phyloP scores from a whole-genome alignment of 2,329 filamentous ascomycete genomes.

The Chaetomiaceae sp. region DNA sequence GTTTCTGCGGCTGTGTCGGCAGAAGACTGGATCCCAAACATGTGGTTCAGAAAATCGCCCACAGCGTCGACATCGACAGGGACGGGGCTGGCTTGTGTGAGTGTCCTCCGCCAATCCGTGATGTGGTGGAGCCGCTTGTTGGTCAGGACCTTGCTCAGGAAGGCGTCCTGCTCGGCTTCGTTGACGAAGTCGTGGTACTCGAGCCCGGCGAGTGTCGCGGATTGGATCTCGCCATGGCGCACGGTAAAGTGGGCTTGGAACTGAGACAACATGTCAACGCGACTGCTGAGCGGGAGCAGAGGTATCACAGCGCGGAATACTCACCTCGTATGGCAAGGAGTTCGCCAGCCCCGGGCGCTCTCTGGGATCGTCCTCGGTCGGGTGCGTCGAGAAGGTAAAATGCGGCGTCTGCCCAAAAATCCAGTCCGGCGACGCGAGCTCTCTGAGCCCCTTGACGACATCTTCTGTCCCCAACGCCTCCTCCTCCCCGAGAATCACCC shows the following conservation, averaged over 20 bases:
- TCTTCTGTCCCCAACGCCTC: conserved; percentile 33
- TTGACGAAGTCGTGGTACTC: conserved; percentile 8
- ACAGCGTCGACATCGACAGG: conserved; percentile 11
- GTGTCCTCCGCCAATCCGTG: conserved; percentile 25
- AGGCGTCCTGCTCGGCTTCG: conserved; percentile 10
- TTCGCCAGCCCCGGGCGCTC: conserved; percentile 46
- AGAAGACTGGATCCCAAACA: conserved; percentile 23
- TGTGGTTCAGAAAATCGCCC: conserved; percentile 28
- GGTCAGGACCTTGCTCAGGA: conserved; percentile 18
- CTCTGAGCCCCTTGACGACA: conserved; percentile 36
- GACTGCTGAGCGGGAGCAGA: not conserved
- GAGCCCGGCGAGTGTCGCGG: conserved; percentile 25
- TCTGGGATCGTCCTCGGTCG: conserved; percentile 53
- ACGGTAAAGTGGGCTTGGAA: conserved; percentile 33
- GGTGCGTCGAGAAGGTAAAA: conserved; percentile 63
- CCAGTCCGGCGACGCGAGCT: conserved; percentile 56
- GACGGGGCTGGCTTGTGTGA: conserved; percentile 16
- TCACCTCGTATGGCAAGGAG: conserved; percentile 29
- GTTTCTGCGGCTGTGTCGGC: not conserved
- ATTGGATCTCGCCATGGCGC: conserved; percentile 35
- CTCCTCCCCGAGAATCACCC: conserved; percentile 42
- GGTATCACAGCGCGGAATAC: conserved; percentile 15
- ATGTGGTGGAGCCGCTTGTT: conserved; percentile 25
- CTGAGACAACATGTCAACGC: conserved; percentile 7
- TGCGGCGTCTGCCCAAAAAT: conserved; percentile 80